Conservation (phyloP, 2,329 filamentous ascomycete species). For the Hortaea werneckii region DNA sequence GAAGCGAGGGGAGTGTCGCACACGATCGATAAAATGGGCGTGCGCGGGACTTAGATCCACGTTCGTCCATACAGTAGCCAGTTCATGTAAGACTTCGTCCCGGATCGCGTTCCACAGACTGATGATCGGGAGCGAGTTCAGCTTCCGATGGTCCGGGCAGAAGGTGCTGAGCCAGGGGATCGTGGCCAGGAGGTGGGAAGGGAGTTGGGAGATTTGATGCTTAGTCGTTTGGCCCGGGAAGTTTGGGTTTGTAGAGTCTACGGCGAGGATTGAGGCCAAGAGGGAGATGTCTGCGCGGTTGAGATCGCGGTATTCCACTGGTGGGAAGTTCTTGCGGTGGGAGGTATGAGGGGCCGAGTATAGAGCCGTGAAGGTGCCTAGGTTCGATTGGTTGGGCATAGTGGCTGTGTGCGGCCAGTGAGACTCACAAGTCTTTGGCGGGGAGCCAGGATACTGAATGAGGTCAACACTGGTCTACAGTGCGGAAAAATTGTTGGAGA, state of each 20-base stretch:
- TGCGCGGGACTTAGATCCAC: background rate
- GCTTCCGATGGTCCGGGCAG: constrained; percentile 14
- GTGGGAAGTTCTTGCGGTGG: background rate
- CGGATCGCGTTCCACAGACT: constrained; percentile 6
- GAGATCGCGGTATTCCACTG: constrained; percentile 11
- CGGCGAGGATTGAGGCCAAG: constrained; percentile 11
- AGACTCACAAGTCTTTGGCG: too few species aligned
- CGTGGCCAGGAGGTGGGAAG: constrained; percentile 12
- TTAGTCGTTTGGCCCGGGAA: constrained; percentile 3
- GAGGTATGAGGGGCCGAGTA: background rate
- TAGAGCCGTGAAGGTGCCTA: too few species aligned
- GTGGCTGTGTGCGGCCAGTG: too few species aligned
- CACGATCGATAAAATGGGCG: background rate
- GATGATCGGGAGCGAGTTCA: constrained; percentile 11
- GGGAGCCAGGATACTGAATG: too few species aligned
- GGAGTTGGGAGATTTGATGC: constrained; percentile 11
- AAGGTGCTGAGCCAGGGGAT: constrained; percentile 8
- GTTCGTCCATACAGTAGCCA: background rate
- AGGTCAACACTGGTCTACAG: too few species aligned
- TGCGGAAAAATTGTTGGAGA: too few species aligned
- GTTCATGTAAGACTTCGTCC: background rate
- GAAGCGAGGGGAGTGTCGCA: background rate
- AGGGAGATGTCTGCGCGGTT: constrained; percentile 9
- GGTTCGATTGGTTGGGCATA: too few species aligned
- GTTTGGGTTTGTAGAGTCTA: background rate